A percentile compares a stretch with the other conserved stretches of the same genome.
These are phyloP conservation scores for Inonotus hispidus DNA, from an alignment of 1,284 basidiomycete species.

Conservation along the genomic window DNA sequence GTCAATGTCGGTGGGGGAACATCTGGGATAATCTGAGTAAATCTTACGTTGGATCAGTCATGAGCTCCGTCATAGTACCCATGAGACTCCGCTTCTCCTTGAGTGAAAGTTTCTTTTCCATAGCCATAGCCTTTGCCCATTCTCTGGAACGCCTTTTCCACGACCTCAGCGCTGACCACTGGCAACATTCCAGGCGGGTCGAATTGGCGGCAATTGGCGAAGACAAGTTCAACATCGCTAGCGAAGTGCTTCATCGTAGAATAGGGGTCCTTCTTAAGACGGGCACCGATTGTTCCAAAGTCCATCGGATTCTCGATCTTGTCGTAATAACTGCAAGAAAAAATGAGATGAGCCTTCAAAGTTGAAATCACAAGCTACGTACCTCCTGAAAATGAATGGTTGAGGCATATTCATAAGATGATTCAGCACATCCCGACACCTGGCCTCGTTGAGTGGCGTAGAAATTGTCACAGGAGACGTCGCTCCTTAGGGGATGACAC, in stretches of 20 bases:
- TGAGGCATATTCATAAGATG: conserved; percentile 63
- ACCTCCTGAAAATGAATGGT: conserved; percentile 81
- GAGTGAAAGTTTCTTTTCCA: conserved; percentile 70
- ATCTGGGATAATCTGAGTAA: background rate
- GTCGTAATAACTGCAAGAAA: conserved; percentile 69
- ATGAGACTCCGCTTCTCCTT: conserved; percentile 80
- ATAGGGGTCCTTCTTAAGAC: conserved; percentile 68
- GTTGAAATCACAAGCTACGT: conserved; percentile 29
- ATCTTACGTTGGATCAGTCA: conserved; percentile 68
- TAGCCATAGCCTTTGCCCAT: conserved; percentile 86
- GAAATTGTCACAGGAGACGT: conserved; percentile 26
- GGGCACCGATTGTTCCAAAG: conserved; percentile 77
- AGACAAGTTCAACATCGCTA: conserved; percentile 79
- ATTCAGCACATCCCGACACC: conserved; percentile 72
- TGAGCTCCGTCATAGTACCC: conserved; percentile 64
- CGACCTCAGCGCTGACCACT: conserved; percentile 60
- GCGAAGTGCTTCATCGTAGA: conserved; percentile 77
- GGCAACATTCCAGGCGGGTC: conserved; percentile 82
- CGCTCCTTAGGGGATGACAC: conserved; percentile 35
- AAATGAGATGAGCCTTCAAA: conserved; percentile 14
- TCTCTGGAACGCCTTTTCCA: conserved; percentile 74
- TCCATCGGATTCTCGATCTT: conserved; percentile 97
- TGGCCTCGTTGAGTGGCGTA: conserved; percentile 68
- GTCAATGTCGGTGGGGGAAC: conserved; percentile 13
- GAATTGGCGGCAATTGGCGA: conserved; percentile 86